Evolutionary conservation across 2,329 filamentous ascomycete genomes (phyloP), one percentile per base, ranked within the genome.

Genomic region (Apiospora pterosperma): DNA sequence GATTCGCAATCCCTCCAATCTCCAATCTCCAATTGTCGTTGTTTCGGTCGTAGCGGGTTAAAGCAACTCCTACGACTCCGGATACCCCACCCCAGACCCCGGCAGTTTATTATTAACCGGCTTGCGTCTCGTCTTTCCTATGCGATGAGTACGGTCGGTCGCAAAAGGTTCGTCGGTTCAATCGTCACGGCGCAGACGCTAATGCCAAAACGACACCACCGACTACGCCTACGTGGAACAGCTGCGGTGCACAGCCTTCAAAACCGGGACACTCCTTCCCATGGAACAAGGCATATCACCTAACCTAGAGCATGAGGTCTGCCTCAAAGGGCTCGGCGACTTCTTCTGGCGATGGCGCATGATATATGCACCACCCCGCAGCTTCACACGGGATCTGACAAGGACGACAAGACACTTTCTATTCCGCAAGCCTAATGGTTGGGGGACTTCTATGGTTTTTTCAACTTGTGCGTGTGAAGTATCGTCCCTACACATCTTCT

Each of bases 51-150:
- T 55, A 55, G 48, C 48, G 48, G 48, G 48, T 19, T 42, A 42
- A 42, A 42, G 41, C 23, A 42, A 55, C 48, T 34, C 31, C 48
- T 55, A 28, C 48, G 25, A 55, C 48, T 55, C 41, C 59, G 59
- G 59, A 61, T 41, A 61, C 59, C 34, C 36, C 59, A 38, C 28
- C 36, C 59, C 59, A 41, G 21, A 41, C 39, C 59, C 59, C 59
- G 59, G 59, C 36, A 41, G 21, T 61, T 21, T 55, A 34, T 55
- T 34, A 55, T 55, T 55, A 55, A 55, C 48, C 48, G 48, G 31
- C 48, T 55, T 34, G 48, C 28, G 48, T 55, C n/a, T n/a, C n/a
- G n/a, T n/a, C n/a, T n/a, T n/a, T n/a, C n/a, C n/a, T n/a, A n/a
- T n/a, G n/a, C n/a, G n/a, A n/a, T n/a, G 10, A 19, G 16, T 41